A percentile compares a stretch with the other conserved stretches of the same genome.
Conservation (phyloP, 2,329 filamentous ascomycete species). For the Aureobasidium leucospermi region DNA sequence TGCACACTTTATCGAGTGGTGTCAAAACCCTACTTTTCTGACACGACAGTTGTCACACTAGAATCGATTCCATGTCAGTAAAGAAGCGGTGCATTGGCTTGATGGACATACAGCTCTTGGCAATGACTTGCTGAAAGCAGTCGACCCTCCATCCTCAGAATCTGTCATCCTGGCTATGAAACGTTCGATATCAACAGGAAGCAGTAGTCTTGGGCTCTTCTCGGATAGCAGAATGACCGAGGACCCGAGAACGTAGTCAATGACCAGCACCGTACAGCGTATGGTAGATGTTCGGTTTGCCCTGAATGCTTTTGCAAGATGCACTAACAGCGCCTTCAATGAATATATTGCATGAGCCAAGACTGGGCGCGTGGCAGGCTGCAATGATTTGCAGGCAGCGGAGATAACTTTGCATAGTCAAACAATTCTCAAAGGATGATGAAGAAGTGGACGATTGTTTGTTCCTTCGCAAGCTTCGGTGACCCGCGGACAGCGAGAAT, state of each 20-base stretch:
- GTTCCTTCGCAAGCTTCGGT: not conserved
- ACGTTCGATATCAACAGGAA: not conserved
- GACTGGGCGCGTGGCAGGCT: not conserved
- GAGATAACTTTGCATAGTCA: not conserved
- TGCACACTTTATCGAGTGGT: not conserved
- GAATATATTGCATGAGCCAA: not conserved
- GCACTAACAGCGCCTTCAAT: not conserved
- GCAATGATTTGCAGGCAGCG: not conserved
- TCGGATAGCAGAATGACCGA: not conserved
- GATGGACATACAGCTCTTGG: slow-evolving; percentile 1
- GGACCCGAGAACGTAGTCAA: not conserved
- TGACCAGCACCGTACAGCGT: not conserved
- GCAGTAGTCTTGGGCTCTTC: not conserved
- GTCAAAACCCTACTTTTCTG: not conserved
- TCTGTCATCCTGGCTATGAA: not conserved
- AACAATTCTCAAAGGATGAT: not conserved
- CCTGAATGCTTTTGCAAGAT: not conserved
- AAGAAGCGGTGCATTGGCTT: not conserved
- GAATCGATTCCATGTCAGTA: not conserved
- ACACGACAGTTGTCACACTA: slow-evolving; percentile 7
- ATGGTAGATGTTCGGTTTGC: not conserved
- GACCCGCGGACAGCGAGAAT: slow-evolving; percentile 1
- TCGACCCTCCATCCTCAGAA: not conserved
- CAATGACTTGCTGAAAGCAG: slow-evolving; percentile 7
- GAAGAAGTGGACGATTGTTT: not conserved